A percentile compares a stretch with the other conserved stretches of the same genome.
These are phyloP conservation scores for Spatholobus suberectus DNA, from an alignment of 306 rosid genomes.

Conservation along the genomic window DNA sequence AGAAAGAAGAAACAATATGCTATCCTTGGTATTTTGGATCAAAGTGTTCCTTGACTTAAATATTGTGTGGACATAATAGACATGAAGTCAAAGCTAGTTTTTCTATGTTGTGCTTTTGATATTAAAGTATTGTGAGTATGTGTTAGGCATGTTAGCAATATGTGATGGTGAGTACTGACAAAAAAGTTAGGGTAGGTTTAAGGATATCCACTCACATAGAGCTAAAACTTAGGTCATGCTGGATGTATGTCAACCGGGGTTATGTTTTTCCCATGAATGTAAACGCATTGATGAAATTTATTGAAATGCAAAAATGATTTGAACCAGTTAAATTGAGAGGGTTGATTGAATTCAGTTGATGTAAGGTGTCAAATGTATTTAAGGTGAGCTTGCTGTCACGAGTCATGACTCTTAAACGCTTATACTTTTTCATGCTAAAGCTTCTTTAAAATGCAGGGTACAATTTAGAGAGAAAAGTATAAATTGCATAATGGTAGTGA, in stretches of 20 bases:
- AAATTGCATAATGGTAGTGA: neutral
- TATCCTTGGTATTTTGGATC: slow-evolving; percentile 1
- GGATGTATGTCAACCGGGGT: neutral
- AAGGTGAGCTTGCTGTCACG: neutral
- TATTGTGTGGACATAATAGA: neutral
- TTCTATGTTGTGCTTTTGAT: neutral
- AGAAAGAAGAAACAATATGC: neutral
- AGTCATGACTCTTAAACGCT: neutral
- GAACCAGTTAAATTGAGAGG: neutral
- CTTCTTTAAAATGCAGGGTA: neutral
- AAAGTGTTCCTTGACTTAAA: neutral
- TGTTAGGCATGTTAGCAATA: neutral
- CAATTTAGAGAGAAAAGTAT: neutral
- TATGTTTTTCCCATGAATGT: neutral
- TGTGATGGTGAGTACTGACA: neutral
- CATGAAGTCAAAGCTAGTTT: neutral
- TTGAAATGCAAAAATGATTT: neutral
- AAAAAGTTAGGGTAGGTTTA: neutral
- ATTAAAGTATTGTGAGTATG: neutral
- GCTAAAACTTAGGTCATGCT: neutral
- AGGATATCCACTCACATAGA: neutral
- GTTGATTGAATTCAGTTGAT: no score
- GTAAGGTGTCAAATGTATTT: neutral
- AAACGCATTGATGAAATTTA: neutral
- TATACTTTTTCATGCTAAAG: neutral